These are phyloP conservation scores for Lumnitzera littorea DNA, from an alignment of 345 rosid genomes.

Conservation along the genomic window DNA sequence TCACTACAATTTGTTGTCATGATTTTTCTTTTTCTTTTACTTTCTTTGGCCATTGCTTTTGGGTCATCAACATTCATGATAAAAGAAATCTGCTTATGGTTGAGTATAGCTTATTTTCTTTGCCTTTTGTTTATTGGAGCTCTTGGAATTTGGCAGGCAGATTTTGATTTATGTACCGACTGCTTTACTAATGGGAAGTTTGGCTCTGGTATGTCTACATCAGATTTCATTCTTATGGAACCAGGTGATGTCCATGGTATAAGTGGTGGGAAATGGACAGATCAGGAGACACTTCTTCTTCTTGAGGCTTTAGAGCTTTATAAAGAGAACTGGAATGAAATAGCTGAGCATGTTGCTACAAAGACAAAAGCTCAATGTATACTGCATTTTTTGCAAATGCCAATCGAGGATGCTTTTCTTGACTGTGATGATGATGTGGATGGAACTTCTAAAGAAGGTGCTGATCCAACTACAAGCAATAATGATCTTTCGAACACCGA, in stretches of 20 bases:
- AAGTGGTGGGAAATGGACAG: conserved; percentile 95
- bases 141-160: conserved; percentile 70
- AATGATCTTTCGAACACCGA: conserved; percentile 32
- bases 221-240: conserved; percentile 96
- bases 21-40: too few species aligned
- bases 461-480: conserved; percentile 24
- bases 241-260: conserved; percentile 79
- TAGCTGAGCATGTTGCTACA: conserved; percentile 99
- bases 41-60: too few species aligned
- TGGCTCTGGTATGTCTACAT: conserved; percentile 79
- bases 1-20: too few species aligned
- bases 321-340: conserved; percentile 96
- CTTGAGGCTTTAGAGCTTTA: conserved; percentile 95
- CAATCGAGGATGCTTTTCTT: conserved; percentile 80
- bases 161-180: conserved; percentile 94
- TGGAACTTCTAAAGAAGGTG: conserved; percentile 37
- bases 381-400: conserved; percentile 97
- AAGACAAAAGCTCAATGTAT: conserved; percentile 97
- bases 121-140: conserved; percentile 15
- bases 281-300: conserved; percentile 98
- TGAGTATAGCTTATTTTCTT: not conserved
- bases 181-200: conserved; percentile 88
- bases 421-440: conserved; percentile 37
- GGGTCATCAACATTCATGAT: too few species aligned
- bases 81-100: too few species aligned